Conservation (phyloP, 805 yeast species). For the Metahyphopichia silvanorum region DNA sequence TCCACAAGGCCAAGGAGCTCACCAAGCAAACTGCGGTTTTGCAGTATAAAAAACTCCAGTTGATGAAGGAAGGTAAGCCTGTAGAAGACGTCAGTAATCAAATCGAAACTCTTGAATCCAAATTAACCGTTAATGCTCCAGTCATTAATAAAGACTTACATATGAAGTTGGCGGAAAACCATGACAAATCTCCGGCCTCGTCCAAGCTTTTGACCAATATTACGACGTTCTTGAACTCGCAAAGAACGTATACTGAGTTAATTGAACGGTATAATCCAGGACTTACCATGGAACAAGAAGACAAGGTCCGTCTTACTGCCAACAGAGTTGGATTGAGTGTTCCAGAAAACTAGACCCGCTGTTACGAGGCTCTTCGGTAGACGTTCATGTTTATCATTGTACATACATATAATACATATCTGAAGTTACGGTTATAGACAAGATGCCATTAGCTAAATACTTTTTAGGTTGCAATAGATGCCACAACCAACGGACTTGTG, state of each 20-base stretch:
- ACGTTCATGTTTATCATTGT: constrained; percentile 2
- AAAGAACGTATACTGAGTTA: constrained; percentile 72
- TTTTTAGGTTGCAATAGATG: constrained; percentile 16
- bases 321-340: constrained; percentile 76
- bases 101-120: constrained; percentile 17
- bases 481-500: constrained; percentile 11
- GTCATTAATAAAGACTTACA: constrained; percentile 3
- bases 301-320: constrained; percentile 78
- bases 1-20: constrained; percentile 36
- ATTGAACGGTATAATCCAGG: constrained; percentile 88
- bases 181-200: constrained; percentile 8
- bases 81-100: constrained; percentile 31
- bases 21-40: constrained; percentile 46
- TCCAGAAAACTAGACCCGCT: constrained; percentile 26
- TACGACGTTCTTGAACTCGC: constrained; percentile 61
- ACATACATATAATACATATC: constrained; percentile 3
- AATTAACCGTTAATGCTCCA: constrained; percentile 8
- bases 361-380: no score
- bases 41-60: constrained; percentile 47
- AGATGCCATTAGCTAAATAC: constrained; percentile 4
- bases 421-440: constrained; percentile 1
- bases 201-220: constrained; percentile 54
- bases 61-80: constrained; percentile 33
- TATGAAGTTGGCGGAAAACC: constrained; percentile 4
- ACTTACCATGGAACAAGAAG: constrained; percentile 60